A percentile compares a stretch with the other conserved stretches of the same genome.
phyloP scores from a whole-genome alignment of 2,329 filamentous ascomycete species.

The Teratosphaeria epicoccoides region DNA sequence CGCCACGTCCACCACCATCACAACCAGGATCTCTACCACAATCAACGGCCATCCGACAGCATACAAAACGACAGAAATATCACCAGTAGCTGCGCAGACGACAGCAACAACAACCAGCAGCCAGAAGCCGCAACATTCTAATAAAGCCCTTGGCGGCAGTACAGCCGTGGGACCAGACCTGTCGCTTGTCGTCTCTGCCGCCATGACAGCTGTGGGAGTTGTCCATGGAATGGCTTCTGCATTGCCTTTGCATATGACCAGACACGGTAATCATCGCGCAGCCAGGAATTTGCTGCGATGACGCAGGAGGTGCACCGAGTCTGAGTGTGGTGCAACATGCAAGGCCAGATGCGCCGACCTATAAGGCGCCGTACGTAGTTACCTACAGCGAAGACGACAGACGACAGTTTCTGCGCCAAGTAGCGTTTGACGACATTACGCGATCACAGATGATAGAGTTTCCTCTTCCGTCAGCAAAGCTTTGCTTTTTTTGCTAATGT shows the following conservation, averaged over 20 bases:
- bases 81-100: not conserved
- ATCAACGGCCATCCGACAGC: constrained; percentile 2
- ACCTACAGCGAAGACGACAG: not conserved
- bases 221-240: not conserved
- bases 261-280: not conserved
- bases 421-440: not conserved
- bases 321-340: no score
- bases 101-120: not conserved
- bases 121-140: not conserved
- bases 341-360: no score
- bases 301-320: not conserved
- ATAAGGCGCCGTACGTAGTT: no score
- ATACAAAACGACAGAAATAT: not conserved
- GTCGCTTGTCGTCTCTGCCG: constrained; percentile 1
- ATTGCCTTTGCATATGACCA: not conserved
- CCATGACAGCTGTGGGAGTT: not conserved
- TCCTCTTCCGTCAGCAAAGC: not conserved
- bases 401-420: not conserved
- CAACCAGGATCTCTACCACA: not conserved
- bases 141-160: not conserved
- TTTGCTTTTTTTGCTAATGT: not conserved
- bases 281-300: not conserved
- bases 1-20: constrained; percentile 1
- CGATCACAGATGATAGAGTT: not conserved
- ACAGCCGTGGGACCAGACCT: not conserved